phyloP scores from a whole-genome alignment of 2,329 filamentous ascomycete species.

The Dryadomyces quercus-mongolicae region DNA sequence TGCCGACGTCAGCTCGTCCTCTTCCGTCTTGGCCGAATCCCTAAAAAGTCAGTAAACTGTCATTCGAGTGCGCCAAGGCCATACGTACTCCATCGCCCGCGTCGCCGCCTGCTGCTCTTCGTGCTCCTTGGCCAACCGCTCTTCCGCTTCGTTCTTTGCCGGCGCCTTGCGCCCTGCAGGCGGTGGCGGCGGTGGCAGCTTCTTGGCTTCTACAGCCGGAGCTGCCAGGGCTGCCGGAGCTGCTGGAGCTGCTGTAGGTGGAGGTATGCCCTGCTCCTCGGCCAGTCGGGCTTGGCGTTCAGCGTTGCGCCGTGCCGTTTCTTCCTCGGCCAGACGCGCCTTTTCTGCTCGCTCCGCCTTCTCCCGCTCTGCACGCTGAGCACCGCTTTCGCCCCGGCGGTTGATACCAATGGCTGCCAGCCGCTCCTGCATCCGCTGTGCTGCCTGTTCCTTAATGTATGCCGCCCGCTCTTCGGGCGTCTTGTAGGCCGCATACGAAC shows the following conservation, averaged over 20 bases:
- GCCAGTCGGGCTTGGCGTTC: constrained; percentile 75
- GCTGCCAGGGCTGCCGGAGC: constrained; percentile 25
- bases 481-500: constrained; percentile 71
- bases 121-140: constrained; percentile 57
- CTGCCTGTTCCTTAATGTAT: constrained; percentile 93
- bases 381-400: constrained; percentile 68
- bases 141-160: constrained; percentile 51
- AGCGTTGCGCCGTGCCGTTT: constrained; percentile 77
- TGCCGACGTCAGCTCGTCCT: constrained; percentile 69
- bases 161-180: constrained; percentile 16
- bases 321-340: constrained; percentile 80
- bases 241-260: constrained; percentile 28
- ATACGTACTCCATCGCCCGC: constrained; percentile 70
- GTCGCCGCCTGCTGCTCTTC: constrained; percentile 29
- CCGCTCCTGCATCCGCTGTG: constrained; percentile 92
- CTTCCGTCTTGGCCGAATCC: constrained; percentile 59
- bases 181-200: constrained; percentile 67
- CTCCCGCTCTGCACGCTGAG: constrained; percentile 81
- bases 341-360: constrained; percentile 78
- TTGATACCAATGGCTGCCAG: constrained; percentile 89
- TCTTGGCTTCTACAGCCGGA: constrained; percentile 39
- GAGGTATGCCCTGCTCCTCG: constrained; percentile 57
- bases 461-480: constrained; percentile 89
- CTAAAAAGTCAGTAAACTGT: constrained; percentile 33
- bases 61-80: neutral